Conservation (phyloP, 2,329 filamentous ascomycete species). For the Plectosphaerella sp. region DNA sequence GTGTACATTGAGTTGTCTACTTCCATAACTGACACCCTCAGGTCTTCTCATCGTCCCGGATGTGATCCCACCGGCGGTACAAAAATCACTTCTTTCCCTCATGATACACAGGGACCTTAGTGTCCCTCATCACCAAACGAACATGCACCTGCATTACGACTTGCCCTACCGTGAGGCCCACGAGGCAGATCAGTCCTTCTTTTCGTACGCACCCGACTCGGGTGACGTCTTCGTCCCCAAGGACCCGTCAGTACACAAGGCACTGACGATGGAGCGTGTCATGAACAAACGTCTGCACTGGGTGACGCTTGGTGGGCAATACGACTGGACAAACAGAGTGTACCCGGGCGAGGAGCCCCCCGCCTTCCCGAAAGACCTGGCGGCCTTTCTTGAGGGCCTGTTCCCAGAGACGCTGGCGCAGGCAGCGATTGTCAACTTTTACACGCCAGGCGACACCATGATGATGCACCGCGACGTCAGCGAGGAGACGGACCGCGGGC, state of each 20-base stretch:
- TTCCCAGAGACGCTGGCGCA: slow-evolving; percentile 78
- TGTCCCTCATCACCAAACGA: slow-evolving; percentile 73
- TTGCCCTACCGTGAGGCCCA: slow-evolving; percentile 51
- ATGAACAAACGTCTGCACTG: slow-evolving; percentile 81
- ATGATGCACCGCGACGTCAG: slow-evolving; percentile 93
- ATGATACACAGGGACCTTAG: slow-evolving; percentile 76
- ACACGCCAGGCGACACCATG: slow-evolving; percentile 84
- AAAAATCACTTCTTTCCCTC: slow-evolving; percentile 64
- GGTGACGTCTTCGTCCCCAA: slow-evolving; percentile 61
- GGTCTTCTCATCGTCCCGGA: slow-evolving; percentile 76
- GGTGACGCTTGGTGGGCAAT: slow-evolving; percentile 92
- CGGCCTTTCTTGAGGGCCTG: slow-evolving; percentile 58
- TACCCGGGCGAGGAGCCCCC: slow-evolving; percentile 71
- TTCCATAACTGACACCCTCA: slow-evolving; percentile 27
- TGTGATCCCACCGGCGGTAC: slow-evolving; percentile 65
- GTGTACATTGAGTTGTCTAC: slow-evolving; percentile 6
- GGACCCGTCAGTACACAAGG: slow-evolving; percentile 68
- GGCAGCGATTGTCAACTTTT: slow-evolving; percentile 92
- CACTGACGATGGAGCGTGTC: slow-evolving; percentile 64
- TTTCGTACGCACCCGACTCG: slow-evolving; percentile 41
- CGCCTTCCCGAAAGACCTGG: slow-evolving; percentile 70
- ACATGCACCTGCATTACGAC: slow-evolving; percentile 79
- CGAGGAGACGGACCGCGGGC: slow-evolving; percentile 71
- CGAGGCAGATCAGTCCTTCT: slow-evolving; percentile 42
- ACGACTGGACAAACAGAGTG: slow-evolving; percentile 86